These are phyloP conservation scores for Phaeoacremonium minimum DNA, from an alignment of 2,329 filamentous ascomycete species.

Conservation along the genomic window DNA sequence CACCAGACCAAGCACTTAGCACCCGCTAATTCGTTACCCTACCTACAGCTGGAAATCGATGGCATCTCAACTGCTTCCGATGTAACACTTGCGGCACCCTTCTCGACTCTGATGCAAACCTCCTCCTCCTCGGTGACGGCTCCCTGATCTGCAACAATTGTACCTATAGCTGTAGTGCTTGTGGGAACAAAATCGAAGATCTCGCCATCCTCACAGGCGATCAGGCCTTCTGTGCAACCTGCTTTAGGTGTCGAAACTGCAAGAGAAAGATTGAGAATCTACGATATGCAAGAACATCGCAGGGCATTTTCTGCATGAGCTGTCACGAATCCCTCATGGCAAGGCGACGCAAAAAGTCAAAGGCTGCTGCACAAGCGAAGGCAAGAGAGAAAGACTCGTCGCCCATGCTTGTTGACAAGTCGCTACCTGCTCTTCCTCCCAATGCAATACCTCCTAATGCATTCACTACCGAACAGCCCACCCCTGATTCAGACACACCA, in stretches of 20 bases:
- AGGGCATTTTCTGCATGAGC: conserved; percentile 99
- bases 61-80: conserved; percentile 98
- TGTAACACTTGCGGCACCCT: conserved; percentile 94
- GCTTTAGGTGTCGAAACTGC: conserved; percentile 96
- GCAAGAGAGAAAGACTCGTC: conserved; percentile 58
- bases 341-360: conserved; percentile 80
- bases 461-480: conserved; percentile 56
- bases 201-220: conserved; percentile 95
- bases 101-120: conserved; percentile 96
- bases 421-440: conserved; percentile 82
- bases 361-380: conserved; percentile 59
- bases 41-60: conserved; percentile 93
- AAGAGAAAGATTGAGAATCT: conserved; percentile 99
- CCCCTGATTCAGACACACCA: conserved; percentile 61
- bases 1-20: conserved; percentile 8
- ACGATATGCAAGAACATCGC: conserved; percentile 92
- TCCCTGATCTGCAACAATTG: conserved; percentile 99
- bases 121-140: conserved; percentile 93
- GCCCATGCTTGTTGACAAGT: conserved; percentile 80
- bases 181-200: conserved; percentile 96
- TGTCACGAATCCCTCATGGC: conserved; percentile 98
- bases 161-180: conserved; percentile 97
- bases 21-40: conserved; percentile 12
- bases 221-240: conserved; percentile 95
- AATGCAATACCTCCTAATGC: conserved; percentile 61